A percentile compares a stretch with the other conserved stretches of the same genome.
Conservation (phyloP, 768 basidiomycete genomes). For the Lyophyllum decastes region DNA sequence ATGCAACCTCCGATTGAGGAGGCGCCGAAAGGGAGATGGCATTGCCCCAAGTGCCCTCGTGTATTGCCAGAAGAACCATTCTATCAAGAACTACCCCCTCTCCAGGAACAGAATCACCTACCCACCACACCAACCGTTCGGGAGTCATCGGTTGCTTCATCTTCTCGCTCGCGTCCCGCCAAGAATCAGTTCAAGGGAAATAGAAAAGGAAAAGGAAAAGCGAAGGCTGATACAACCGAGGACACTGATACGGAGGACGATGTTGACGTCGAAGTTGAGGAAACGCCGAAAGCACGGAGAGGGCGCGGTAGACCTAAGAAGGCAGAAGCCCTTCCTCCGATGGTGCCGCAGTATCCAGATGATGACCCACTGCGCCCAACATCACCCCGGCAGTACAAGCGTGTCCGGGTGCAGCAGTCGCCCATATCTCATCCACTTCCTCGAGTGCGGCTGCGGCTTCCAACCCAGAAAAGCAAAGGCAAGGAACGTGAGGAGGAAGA, state of each 20-base stretch:
- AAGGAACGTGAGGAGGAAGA: constrained; percentile 70
- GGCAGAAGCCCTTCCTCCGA: constrained; percentile 21
- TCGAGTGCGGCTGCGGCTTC: constrained; percentile 49
- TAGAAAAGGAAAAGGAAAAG: constrained; percentile 31
- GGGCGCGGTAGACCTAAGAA: constrained; percentile 24
- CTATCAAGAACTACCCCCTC: constrained; percentile 1
- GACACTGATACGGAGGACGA: constrained; percentile 35
- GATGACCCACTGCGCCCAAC: constrained; percentile 17
- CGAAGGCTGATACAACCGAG: constrained; percentile 33
- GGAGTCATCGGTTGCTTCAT: constrained; percentile 46
- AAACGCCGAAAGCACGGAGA: constrained; percentile 21
- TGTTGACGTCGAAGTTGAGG: constrained; percentile 25
- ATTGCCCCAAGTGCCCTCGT: constrained; percentile 65
- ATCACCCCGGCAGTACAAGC: constrained; percentile 38
- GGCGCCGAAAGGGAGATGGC: constrained; percentile 78
- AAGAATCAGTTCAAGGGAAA: constrained; percentile 16
- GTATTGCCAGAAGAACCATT: constrained; percentile 19
- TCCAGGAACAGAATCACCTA: constrained; percentile 7
- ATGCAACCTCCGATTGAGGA: constrained; percentile 69
- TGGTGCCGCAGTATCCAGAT: constrained; percentile 21
- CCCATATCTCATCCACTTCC: constrained; percentile 31
- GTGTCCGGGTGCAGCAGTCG: constrained; percentile 40
- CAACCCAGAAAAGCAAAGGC: constrained; percentile 61
- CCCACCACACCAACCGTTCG: constrained; percentile 19
- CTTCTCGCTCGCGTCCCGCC: constrained; percentile 27